Evolutionary conservation across 2,329 filamentous ascomycete genomes (phyloP).

Genomic region (Alternaria sp.): DNA sequence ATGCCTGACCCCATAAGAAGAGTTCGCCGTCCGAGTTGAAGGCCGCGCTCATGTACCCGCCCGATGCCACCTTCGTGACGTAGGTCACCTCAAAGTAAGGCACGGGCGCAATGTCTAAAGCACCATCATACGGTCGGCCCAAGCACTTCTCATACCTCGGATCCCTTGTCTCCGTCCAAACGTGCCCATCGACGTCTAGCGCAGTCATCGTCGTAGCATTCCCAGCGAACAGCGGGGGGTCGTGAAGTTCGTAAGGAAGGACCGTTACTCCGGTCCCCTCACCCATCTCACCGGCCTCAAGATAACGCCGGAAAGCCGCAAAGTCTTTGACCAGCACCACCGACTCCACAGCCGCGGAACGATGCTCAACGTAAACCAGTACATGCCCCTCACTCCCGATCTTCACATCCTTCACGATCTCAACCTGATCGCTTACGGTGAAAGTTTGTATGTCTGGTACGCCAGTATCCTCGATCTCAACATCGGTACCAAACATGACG

Average conservation of each 20-base stretch:
- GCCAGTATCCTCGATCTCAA: conserved; percentile 6
- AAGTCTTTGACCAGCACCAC: conserved; percentile 4
- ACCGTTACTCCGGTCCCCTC: not conserved
- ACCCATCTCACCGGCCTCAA: not conserved
- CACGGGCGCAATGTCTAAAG: conserved; percentile 16
- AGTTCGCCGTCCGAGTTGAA: conserved; percentile 39
- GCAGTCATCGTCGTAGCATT: conserved; percentile 34
- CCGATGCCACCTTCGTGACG: conserved; percentile 32
- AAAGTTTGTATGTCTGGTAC: conserved; percentile 1
- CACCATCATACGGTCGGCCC: conserved; percentile 21
- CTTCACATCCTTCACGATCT: conserved; percentile 10
- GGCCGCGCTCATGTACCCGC: conserved; percentile 43
- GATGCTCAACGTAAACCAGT: not conserved
- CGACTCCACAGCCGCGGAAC: not conserved
- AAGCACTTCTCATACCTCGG: conserved; percentile 32
- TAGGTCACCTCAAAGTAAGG: conserved; percentile 35
- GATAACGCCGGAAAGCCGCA: not conserved
- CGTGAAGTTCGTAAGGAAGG: conserved; percentile 3
- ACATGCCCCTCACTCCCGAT: conserved; percentile 11
- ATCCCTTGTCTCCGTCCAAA: conserved; percentile 33
- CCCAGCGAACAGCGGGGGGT: not conserved
- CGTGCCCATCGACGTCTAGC: conserved; percentile 17
- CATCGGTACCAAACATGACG: conserved; percentile 15
- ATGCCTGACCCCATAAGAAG: conserved; percentile 42
- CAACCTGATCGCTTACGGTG: not conserved